Evolutionary conservation across 148 eudicot species (phyloP).

Genomic region (Spergularia marina): DNA sequence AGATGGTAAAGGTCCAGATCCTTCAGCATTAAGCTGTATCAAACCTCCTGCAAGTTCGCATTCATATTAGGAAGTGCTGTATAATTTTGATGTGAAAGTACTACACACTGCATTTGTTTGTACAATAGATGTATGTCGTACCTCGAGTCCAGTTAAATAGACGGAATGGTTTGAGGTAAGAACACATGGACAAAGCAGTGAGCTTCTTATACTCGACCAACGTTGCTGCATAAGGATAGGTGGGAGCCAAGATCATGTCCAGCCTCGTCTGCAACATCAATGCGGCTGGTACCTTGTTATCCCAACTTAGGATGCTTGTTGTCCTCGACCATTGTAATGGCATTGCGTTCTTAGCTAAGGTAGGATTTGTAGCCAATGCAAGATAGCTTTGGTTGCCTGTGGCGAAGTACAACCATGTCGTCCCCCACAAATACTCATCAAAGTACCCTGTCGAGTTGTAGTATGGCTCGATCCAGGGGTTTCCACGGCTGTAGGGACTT

Average conservation of each 20-base stretch:
- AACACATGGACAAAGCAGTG: slow-evolving; percentile 60
- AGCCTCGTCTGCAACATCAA: slow-evolving; percentile 55
- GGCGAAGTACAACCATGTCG: slow-evolving; percentile 67
- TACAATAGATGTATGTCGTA: slow-evolving; percentile 12
- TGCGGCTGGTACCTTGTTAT: slow-evolving; percentile 64
- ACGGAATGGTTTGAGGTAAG: slow-evolving; percentile 43
- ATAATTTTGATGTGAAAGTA: background rate
- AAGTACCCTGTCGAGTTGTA: slow-evolving; percentile 70
- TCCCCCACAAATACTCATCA: slow-evolving; percentile 81
- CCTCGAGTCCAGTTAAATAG: slow-evolving; percentile 58
- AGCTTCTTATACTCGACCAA: slow-evolving; percentile 44
- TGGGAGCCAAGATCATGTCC: slow-evolving; percentile 44
- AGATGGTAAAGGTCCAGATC: slow-evolving; percentile 43
- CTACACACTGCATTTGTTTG: no score
- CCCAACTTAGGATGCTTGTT: slow-evolving; percentile 63
- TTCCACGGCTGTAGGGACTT: slow-evolving; percentile 36
- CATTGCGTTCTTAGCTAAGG: slow-evolving; percentile 39
- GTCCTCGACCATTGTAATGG: slow-evolving; percentile 33
- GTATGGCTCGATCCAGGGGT: slow-evolving; percentile 48
- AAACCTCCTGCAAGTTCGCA: slow-evolving; percentile 53
- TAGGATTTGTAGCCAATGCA: slow-evolving; percentile 47
- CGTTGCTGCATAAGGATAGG: slow-evolving; percentile 54
- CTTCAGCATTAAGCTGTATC: slow-evolving; percentile 48
- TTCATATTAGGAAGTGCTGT: background rate
- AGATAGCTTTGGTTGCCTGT: slow-evolving; percentile 53